Evolutionary conservation across 208 protist genomes (phyloP), one percentile per base, ranked within the genome.

Genomic region (Trypanosoma scelopori): DNA sequence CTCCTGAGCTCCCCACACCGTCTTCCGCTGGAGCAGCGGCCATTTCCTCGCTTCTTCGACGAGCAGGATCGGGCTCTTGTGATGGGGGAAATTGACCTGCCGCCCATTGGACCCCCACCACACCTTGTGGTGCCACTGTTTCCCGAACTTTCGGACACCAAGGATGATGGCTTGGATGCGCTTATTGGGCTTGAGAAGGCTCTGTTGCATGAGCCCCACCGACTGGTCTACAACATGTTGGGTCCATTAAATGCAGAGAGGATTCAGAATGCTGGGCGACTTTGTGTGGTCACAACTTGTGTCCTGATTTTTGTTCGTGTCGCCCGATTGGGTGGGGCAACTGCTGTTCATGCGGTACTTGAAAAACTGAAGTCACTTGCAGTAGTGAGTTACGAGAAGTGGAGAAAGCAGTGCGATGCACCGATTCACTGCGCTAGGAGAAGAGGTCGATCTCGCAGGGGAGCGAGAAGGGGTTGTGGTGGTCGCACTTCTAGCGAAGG

Each of bases 241-340:
- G 76, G 69, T 22, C 46, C 79, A 12, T 55, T 91, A 28, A 82
- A 90, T 71, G 80, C 85, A 6, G 89, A 94, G 69, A 27, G 60
- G 23, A 78, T 92, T 59, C 74, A 79, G 42, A 78, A 76, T 72
- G 82, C 84, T 55, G 82, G 60, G 23, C 70, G 82, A 0, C 78
- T 94, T 25, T 89, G 81, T 67, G 77, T 84, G 22, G 71, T 92
- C 27, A 89, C 85, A 15, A 94, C 84, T n/a, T 75, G 77, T 16
- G 63, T 94, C 28, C 53, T 94, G 5, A 53, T 89, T 3, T 86
- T 89, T 64, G 53, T 91, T 65, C 89, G 89, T 16, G 82, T 75
- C 5, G 82, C 80, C 1, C 22, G 65, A 1, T 52, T 86, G 23
- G 56, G 65, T 16, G 77, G 72, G 41, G 59, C 41, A 15, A 52